Base-by-base conservation (phyloP, 306 rosid species). In the Echinosophora koreensis region DNA sequence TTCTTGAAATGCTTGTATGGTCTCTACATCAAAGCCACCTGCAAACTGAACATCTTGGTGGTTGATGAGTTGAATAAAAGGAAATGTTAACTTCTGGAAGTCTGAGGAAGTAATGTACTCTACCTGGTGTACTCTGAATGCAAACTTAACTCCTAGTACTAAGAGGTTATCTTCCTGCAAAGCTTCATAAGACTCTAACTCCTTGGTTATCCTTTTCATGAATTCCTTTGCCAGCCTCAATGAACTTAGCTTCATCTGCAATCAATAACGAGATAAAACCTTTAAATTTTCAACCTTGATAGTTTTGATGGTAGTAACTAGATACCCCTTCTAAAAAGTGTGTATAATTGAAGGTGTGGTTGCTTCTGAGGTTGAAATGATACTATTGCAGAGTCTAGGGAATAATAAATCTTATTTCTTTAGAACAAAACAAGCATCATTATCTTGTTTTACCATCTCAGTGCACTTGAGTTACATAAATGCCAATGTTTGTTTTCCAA, bases 61-160 rank as follows among this genome's bases (percentile, higher is more conserved):
- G 67, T 18, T 63, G 15, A 79, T 79, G 76, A 78, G 76, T 34
- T 35, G 15, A 46, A 22, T 58, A 47, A 50, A 28, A 32, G 44
- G 6, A 54, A 59, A 74, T 39, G 8, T 54, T 46, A 22, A 49
- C 15, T 41, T 32, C 0, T 6, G 13, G 17, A 50, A 17, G 8
- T 69, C 10, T 59, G 35, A 80, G 76, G 66, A 71, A 22, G 0
- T 22, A 22, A 37, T 56, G 42, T 30, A 72, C 9, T 32, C 56
- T 84, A 94, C 98, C 95, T 94, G 98, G 79, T 94, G 98, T n/a
- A 86, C 87, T 56, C 98, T 85, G 80, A 90, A 88, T 61, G 97
- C 97, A 76, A 88, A 94, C 27, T 87, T 84, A 34, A 90, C 92
- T 67, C 95, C 98, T 80, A 86, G 97, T 44, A 92, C 83, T 41